Evolutionary conservation across 805 yeast species (phyloP).

Genomic region (Metschnikowia bowlesiae): DNA sequence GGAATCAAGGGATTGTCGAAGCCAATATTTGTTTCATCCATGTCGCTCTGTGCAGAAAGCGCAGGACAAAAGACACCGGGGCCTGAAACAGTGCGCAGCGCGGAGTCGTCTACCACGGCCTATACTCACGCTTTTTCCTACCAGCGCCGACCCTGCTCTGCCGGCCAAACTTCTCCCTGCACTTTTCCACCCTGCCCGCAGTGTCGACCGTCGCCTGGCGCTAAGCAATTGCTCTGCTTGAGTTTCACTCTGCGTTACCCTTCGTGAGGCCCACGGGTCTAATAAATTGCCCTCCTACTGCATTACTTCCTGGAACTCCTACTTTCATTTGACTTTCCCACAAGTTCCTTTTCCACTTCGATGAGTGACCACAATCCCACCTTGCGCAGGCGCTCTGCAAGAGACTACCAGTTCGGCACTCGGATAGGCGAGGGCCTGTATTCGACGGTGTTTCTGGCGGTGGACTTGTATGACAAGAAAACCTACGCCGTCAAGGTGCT

Average conservation of each 20-base stretch:
- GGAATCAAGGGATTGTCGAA: background rate
- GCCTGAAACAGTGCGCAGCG: constrained; percentile 4
- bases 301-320: background rate
- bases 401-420: constrained; percentile 85
- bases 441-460: constrained; percentile 86
- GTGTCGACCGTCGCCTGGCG: background rate
- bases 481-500: constrained; percentile 89
- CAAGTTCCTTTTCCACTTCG: background rate
- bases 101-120: constrained; percentile 1
- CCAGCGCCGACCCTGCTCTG: background rate
- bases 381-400: constrained; percentile 45
- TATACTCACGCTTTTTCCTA: background rate
- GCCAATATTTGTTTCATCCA: background rate
- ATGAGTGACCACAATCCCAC: constrained; percentile 1
- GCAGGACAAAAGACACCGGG: constrained; percentile 5
- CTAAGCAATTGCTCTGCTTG: background rate
- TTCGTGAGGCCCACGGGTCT: background rate
- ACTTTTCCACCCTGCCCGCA: background rate
- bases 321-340: background rate
- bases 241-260: background rate
- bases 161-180: background rate
- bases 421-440: constrained; percentile 94
- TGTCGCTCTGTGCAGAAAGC: background rate
- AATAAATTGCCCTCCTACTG: background rate
- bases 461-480: constrained; percentile 66